A percentile compares a stretch with the other conserved stretches of the same genome.
Conservation (phyloP, 257 asterid species). For the Leonotis leonurus region DNA sequence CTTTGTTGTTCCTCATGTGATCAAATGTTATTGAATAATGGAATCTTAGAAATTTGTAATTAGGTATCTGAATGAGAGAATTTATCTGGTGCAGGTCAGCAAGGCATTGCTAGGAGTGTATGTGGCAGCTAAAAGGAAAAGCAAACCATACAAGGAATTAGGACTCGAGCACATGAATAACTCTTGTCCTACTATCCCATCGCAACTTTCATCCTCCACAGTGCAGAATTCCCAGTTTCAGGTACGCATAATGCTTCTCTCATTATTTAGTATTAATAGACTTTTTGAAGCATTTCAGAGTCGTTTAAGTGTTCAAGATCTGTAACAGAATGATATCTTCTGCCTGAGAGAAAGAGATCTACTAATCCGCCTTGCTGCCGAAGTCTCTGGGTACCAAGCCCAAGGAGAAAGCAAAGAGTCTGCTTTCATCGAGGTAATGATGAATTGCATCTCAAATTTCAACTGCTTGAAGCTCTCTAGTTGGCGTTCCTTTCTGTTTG, state of each 20-base stretch:
- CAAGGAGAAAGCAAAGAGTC: constrained; percentile 79
- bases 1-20: neutral
- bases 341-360: constrained; percentile 91
- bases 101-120: constrained; percentile 82
- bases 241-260: constrained; percentile 34
- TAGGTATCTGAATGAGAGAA: neutral
- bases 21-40: neutral
- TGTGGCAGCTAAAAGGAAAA: constrained; percentile 46
- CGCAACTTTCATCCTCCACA: constrained; percentile 40
- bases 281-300: neutral
- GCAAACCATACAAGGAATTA: constrained; percentile 68
- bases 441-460: neutral
- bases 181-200: constrained; percentile 56
- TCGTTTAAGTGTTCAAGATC: constrained; percentile 6
- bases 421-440: constrained; percentile 52
- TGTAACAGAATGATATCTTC: constrained; percentile 58
- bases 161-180: constrained; percentile 93
- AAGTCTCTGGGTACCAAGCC: constrained; percentile 56
- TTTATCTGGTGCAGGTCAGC: constrained; percentile 55
- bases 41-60: neutral
- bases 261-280: neutral
- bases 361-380: constrained; percentile 65
- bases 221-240: constrained; percentile 56
- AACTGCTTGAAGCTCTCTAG: neutral
- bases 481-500: neutral